Conservation (phyloP, 805 yeast genomes). For the Ogataea paradorogensis region DNA sequence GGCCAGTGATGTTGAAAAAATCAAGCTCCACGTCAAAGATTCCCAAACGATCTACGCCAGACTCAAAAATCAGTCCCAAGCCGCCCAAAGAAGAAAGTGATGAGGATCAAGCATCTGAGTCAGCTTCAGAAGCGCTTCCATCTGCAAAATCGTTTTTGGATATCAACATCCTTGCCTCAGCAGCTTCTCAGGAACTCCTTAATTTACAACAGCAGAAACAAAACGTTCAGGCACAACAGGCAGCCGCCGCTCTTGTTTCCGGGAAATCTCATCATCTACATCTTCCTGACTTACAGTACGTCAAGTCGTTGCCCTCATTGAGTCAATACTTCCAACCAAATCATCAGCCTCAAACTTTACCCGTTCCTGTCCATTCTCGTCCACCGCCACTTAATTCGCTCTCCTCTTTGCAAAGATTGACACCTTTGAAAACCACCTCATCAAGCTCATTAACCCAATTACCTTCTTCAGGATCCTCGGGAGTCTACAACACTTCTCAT, state of each 20-base stretch:
- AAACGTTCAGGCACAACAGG: constrained; percentile 17
- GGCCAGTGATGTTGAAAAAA: constrained; percentile 16
- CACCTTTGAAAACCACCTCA: constrained; percentile 33
- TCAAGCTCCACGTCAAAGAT: constrained; percentile 20
- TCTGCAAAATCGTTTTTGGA: constrained; percentile 32
- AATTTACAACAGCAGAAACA: constrained; percentile 34
- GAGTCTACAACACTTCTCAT: constrained; percentile 6
- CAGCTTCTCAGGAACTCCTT: constrained; percentile 53
- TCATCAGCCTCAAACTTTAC: constrained; percentile 33
- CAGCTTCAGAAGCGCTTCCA: constrained; percentile 5
- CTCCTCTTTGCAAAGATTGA: constrained; percentile 45
- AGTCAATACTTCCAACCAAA: constrained; percentile 43
- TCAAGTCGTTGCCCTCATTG: constrained; percentile 52
- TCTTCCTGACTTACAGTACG: constrained; percentile 31
- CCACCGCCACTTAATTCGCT: constrained; percentile 35
- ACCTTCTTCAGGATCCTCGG: constrained; percentile 5
- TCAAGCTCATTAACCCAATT: constrained; percentile 18
- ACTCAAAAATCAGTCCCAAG: constrained; percentile 6
- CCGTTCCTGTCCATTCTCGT: constrained; percentile 28
- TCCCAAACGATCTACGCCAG: constrained; percentile 9
- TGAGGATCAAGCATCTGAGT: constrained; percentile 10
- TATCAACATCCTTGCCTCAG: constrained; percentile 51
- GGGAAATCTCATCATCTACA: constrained; percentile 11
- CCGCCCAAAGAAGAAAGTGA: constrained; percentile 18
- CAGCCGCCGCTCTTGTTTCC: constrained; percentile 21